phyloP scores from a whole-genome alignment of 306 rosid genomes.

The Pyrus communis region DNA sequence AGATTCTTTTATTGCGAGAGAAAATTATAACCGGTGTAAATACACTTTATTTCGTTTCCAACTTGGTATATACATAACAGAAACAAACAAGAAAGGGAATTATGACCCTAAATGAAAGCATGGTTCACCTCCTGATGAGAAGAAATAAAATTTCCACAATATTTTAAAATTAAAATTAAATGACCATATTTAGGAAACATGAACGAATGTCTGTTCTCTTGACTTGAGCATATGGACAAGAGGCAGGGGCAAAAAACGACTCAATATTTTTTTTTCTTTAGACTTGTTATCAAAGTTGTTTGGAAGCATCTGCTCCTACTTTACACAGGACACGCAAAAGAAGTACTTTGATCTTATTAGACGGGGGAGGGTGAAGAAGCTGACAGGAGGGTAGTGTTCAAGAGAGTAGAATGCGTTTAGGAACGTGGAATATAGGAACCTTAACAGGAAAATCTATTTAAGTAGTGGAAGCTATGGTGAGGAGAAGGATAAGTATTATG shows the following conservation, averaged over 20 bases:
- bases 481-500: too few species aligned
- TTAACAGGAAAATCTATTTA: too few species aligned
- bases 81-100: neutral
- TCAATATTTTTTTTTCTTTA: neutral
- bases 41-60: neutral
- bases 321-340: too few species aligned
- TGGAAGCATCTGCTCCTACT: too few species aligned
- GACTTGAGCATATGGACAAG: neutral
- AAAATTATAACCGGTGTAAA: neutral
- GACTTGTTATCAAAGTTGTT: neutral
- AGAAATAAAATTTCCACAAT: neutral
- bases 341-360: too few species aligned
- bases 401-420: too few species aligned
- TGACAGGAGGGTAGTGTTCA: too few species aligned
- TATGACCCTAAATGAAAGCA: neutral
- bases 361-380: too few species aligned
- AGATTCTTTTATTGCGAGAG: neutral
- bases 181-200: neutral
- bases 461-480: too few species aligned
- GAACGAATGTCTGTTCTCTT: neutral
- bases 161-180: neutral
- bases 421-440: too few species aligned
- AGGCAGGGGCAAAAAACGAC: neutral
- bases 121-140: neutral
- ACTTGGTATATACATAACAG: neutral